Base-by-base conservation (phyloP, 495 filamentous ascomycete genomes). In the Sabuloglossum arenarium region DNA sequence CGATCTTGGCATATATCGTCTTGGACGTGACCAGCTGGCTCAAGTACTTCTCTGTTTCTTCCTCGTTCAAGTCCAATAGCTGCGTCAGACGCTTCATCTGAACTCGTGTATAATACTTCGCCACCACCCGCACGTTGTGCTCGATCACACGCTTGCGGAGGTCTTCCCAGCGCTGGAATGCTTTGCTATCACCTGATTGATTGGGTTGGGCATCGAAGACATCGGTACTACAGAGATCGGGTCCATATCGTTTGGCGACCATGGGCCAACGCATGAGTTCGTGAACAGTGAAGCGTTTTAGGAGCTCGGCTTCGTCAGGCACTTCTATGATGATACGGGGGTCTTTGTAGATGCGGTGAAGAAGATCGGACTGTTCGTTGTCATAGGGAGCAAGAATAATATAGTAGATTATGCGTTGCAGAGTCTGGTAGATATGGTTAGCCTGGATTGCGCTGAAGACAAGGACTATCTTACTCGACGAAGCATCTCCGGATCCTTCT, bases 251-350 rank as follows among this genome's bases (percentile, higher is more conserved):
- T 66, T 88, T 78, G 19, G 86, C 75, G 25, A 98, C 86, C 62
- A 88, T 80, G 24, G 91, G 90, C 91, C 91, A 98, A 65, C 89
- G 83, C 91, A 98, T 98, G 55, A 98, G 74, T 70, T 98, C 93
- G 59, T 85, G 88, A 6, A 94, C 80, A 37, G 91, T 98, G 70
- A 97, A 98, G 49, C 87, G 78, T 69, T 93, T 91, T 31, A 98
- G 74, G 3, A 98, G 77, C 61, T 83, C 76, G 21, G 81, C 78
- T 58, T 94, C 88, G 53, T 79, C 70, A 34, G 86, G 74, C 28
- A 94, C 75, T 72, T 65, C 75, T 67, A 21, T 59, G 16, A 30
- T 54, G 51, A 71, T 68, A 54, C 71, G 70, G n/a, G 68, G 58
- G 63, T 88, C 84, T 60, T 73, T 70, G 67, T 86, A 79, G 64